These are phyloP conservation scores for Solanum hybrid DNA, from an alignment of 305 asterid species.

Conservation along the genomic window DNA sequence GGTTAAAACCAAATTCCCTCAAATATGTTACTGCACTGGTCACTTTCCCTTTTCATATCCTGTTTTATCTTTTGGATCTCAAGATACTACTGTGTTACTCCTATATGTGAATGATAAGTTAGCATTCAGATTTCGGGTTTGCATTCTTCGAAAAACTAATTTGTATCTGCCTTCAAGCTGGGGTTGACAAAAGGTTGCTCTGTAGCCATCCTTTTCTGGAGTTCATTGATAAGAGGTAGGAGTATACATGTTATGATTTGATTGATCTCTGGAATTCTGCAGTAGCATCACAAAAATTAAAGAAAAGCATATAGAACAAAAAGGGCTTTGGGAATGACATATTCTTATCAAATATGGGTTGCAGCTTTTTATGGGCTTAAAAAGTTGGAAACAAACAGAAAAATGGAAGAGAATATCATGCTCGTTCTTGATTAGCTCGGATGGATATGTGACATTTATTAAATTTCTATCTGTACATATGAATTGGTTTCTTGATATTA, in stretches of 20 bases:
- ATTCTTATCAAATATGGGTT: not conserved
- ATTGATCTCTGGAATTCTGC: not conserved
- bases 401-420: not conserved
- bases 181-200: not conserved
- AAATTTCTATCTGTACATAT: not conserved
- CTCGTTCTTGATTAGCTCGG: not conserved
- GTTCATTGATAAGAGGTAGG: not conserved
- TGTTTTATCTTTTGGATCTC: not conserved
- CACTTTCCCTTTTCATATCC: not conserved
- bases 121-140: not conserved
- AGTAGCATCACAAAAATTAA: not conserved
- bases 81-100: not conserved
- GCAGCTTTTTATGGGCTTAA: not conserved
- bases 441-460: not conserved
- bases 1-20: not conserved
- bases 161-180: not conserved
- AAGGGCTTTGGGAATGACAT: not conserved
- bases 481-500: not conserved
- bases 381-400: not conserved
- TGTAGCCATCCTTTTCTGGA: not conserved
- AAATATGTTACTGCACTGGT: not conserved
- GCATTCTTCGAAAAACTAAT: not conserved
- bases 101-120: not conserved
- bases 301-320: not conserved
- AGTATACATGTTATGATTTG: not conserved